These are phyloP conservation scores for Dendrothele bispora DNA, from an alignment of 768 basidiomycete genomes.

Conservation along the genomic window DNA sequence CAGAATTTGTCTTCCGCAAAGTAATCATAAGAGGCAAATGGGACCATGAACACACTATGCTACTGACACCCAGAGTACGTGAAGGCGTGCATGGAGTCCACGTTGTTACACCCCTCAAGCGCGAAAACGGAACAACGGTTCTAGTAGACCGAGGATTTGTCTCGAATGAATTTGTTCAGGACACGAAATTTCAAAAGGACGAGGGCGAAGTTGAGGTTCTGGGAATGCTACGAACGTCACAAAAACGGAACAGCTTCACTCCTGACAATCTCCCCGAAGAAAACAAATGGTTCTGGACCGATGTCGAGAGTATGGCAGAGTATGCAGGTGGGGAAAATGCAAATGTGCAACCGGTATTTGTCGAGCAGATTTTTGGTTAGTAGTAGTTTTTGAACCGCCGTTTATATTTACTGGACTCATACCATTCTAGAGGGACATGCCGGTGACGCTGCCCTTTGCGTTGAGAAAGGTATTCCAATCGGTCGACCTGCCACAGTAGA, in stretches of 20 bases:
- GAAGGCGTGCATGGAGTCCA: conserved; percentile 89
- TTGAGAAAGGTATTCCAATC: conserved; percentile 77
- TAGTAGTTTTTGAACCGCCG: not conserved
- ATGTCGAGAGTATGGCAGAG: conserved; percentile 78
- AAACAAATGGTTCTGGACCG: conserved; percentile 92
- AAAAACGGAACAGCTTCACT: conserved; percentile 76
- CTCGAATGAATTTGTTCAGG: conserved; percentile 45
- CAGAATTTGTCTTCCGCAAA: conserved; percentile 88
- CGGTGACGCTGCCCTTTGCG: conserved; percentile 60
- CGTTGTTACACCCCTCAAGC: conserved; percentile 82
- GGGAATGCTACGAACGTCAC: conserved; percentile 85
- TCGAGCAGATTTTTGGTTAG: conserved; percentile 91
- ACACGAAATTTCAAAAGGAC: conserved; percentile 32
- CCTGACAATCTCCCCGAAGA: conserved; percentile 82
- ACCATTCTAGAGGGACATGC: conserved; percentile 72
- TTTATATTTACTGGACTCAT: not conserved
- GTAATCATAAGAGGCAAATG: conserved; percentile 78
- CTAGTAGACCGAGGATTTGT: conserved; percentile 95
- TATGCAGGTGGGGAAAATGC: conserved; percentile 70
- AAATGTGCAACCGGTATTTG: conserved; percentile 81
- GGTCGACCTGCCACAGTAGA: conserved; percentile 84
- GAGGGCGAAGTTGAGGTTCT: conserved; percentile 67
- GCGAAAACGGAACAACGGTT: conserved; percentile 79
- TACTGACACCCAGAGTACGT: conserved; percentile 83
- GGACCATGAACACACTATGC: conserved; percentile 75